Evolutionary conservation across 106 monocot species (phyloP), one percentile per base, ranked within the genome.

Genomic region (Cymbidium sinense): DNA sequence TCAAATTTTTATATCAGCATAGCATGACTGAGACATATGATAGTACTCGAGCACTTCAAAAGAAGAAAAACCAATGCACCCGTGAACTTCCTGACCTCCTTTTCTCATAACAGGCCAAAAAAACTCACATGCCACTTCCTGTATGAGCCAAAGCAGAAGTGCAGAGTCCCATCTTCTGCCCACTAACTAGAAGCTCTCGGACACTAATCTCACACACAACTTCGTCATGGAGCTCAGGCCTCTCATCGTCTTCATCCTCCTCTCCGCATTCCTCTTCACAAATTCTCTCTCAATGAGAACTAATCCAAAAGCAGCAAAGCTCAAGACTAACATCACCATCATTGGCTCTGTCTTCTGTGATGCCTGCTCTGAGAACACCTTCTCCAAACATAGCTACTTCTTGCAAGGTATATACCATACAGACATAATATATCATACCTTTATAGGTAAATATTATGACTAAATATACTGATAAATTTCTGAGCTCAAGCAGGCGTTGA

Each of bases 321-420:
- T 74, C 41, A 74, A 5, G 74, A 74, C 74, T 7, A 74, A 74
- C 44, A 33, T 96, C 69, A 90, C 91, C 34, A 89, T 96, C 11
- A 81, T 93, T 2, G 96, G 93, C 67, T 82, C 91, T 19, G 96
- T 94, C 77, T 96, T 88, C 83, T 96, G 96, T 51, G 96, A 96
- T 70, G 77, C 88, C 84, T 96, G 96, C 88, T 88, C 88, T 77
- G 85, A 89, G 71, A 88, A 91, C 81, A 84, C 78, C 82, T 93
- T 93, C 89, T 88, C 96, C 85, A 89, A 88, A 52, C 83, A 86
- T 80, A 96, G 93, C 89, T 96, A 88, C 86, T 96, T 96, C 82
- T 58, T 96, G 15, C 76, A 83, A 84, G 93, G 96, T 92, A 34
- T 33, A 5, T 23, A 58, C 23, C 23, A 58, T 7, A 6, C 23